Evolutionary conservation across 75 land plant genomes (phyloP), one percentile per base, ranked within the genome.

Genomic region (Picea glauca): DNA sequence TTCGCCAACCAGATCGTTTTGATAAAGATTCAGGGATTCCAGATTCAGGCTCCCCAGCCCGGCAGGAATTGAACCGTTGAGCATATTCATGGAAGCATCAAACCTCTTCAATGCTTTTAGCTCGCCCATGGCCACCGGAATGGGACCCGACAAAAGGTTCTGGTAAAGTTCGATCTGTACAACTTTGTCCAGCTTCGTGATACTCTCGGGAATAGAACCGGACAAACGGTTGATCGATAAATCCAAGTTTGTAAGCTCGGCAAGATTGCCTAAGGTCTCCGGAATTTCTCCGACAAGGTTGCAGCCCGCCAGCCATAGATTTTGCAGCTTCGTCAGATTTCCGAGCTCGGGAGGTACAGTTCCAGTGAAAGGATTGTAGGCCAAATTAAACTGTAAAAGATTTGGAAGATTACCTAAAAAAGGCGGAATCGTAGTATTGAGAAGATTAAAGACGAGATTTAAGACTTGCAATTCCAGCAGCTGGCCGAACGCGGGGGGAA

Each of bases 141-240:
- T 63, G 57, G 68, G 75, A 17, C 99, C 99, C 38, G 88, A 59
- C 68, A 96, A 76, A 38, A 81, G 80, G 85, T 96, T 96, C 61
- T 86, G 83, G 83, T 87, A 92, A 31, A 96, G 90, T 87, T 94
- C 90, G 59, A 96, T 85, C 83, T 85, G 91, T 23, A 85, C 89
- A 3, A 89, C 77, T 31, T 80, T 81, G 20, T 80, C 58, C 61
- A 96, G 85, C 75, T 59, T 78, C 12, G 85, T 75, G 74, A 96
- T 56, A 13, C 81, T 77, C 56, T 76, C 74, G 70, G 94, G 99
- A 43, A 96, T 90, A 15, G 50, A 18, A 20, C 93, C 98, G 4
- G 54, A 61, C 50, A 94, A 80, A 0, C 33, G 5, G 79, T 94
- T 94, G 9, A 43, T 0, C n/a, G 96, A 86, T 66, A 94, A 40